Conservation (phyloP, 345 rosid species). For the Euphorbia pulcherrima region DNA sequence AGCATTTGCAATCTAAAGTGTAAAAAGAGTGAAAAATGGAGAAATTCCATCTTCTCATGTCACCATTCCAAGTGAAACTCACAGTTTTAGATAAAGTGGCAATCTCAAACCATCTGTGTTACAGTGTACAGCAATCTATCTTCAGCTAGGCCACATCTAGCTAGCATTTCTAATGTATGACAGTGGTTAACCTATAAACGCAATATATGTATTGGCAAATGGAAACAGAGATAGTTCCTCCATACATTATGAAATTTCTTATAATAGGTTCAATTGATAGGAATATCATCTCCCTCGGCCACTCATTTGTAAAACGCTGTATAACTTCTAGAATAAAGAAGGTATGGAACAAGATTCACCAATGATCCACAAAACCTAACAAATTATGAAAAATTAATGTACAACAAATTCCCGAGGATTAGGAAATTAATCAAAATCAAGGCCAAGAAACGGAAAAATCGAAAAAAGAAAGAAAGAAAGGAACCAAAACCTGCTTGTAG, state of each 20-base stretch:
- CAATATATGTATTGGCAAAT: no score
- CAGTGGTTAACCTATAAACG: no score
- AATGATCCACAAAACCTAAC: background rate
- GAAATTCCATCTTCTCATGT: background rate
- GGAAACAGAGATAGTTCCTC: no score
- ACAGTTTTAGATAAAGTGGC: background rate
- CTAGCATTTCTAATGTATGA: background rate
- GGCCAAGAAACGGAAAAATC: background rate
- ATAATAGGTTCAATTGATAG: background rate
- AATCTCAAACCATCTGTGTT: background rate
- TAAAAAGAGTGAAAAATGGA: background rate
- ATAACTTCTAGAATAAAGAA: background rate
- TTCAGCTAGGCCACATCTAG: background rate
- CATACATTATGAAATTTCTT: background rate
- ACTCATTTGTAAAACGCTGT: background rate
- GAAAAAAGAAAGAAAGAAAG: background rate
- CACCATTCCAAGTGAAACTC: background rate
- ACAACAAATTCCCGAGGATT: background rate
- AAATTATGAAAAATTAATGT: background rate
- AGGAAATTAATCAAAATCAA: background rate
- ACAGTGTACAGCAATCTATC: background rate
- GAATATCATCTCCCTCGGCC: background rate
- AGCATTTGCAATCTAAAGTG: conserved; percentile 47
- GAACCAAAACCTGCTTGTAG: conserved; percentile 21
- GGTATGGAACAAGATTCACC: background rate